Base-by-base conservation (phyloP, 1,284 basidiomycete genomes). In the Golubevia pallescens region DNA sequence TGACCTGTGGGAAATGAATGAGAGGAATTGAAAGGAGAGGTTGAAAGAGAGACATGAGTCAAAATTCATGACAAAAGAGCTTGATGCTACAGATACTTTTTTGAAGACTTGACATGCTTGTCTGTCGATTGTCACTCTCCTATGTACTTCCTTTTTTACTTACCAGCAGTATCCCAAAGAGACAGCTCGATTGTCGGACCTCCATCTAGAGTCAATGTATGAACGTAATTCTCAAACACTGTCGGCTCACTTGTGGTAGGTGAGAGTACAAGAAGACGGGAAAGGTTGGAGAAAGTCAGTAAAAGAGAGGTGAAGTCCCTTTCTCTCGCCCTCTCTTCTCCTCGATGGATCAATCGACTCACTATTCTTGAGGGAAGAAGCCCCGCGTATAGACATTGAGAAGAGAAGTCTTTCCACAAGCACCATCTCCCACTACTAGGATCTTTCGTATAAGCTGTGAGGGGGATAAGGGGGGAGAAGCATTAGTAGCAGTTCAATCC, bases 81-180 rank as follows among this genome's bases (percentile, higher is more conserved):
- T n/a, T n/a, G n/a, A n/a, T n/a, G n/a, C n/a, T n/a, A n/a, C n/a
- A n/a, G n/a, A n/a, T n/a, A n/a, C n/a, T n/a, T n/a, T n/a, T n/a
- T n/a, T n/a, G n/a, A n/a, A n/a, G n/a, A n/a, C n/a, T n/a, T n/a
- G n/a, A n/a, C n/a, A n/a, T n/a, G n/a, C n/a, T n/a, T n/a, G n/a
- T n/a, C n/a, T n/a, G n/a, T n/a, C n/a, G n/a, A n/a, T n/a, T n/a
- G n/a, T n/a, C n/a, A n/a, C n/a, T n/a, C n/a, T n/a, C n/a, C n/a
- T n/a, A n/a, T n/a, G n/a, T n/a, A n/a, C n/a, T n/a, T n/a, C n/a
- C n/a, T n/a, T n/a, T n/a, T n/a, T n/a, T n/a, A 87, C 90, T 74
- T 78, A 93, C 94, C 94, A 51, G 95, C 95, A 53, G 95, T 97
- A 85, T 98, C 96, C 95, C 95, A 98, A 66, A 98, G 84, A 79